A percentile compares a stretch with the other conserved stretches of the same genome.
Evolutionary conservation across 1,284 basidiomycete species (phyloP).

Genomic region (Rhodotorula glutinis): DNA sequence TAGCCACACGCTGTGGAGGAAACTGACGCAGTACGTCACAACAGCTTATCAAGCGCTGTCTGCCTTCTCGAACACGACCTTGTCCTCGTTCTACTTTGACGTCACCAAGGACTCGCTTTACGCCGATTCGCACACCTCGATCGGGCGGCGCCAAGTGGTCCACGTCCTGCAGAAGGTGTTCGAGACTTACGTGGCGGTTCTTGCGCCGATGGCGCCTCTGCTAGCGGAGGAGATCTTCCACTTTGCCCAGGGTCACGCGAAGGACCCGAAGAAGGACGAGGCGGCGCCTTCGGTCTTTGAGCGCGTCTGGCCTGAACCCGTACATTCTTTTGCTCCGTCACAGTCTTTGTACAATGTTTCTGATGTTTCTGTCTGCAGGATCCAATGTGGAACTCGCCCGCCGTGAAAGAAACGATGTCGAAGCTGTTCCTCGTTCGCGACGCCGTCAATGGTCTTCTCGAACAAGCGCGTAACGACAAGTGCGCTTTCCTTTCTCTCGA

Average conservation of each 20-base stretch:
- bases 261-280: conserved; percentile 37
- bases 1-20: too few relatives aligned
- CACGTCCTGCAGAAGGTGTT: conserved; percentile 71
- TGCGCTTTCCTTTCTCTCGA: conserved; percentile 47
- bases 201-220: conserved; percentile 86
- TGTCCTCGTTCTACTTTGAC: conserved; percentile 77
- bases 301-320: conserved; percentile 59
- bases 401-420: conserved; percentile 60
- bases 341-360: rapidly evolving
- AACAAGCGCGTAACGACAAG: conserved; percentile 68
- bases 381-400: conserved; percentile 50
- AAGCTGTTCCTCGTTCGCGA: conserved; percentile 58
- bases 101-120: conserved; percentile 89
- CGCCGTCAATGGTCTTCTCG: conserved; percentile 61
- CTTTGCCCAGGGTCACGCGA: conserved; percentile 41
- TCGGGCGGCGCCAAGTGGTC: conserved; percentile 63
- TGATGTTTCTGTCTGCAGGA: not conserved
- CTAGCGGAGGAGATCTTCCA: conserved; percentile 85
- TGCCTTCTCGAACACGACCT: conserved; percentile 52
- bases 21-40: not conserved
- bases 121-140: conserved; percentile 59
- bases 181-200: conserved; percentile 63
- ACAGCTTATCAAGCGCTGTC: conserved; percentile 51
- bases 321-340: conserved; percentile 33
- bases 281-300: conserved; percentile 59